Evolutionary conservation across 2,329 filamentous ascomycete genomes (phyloP), one percentile per base, ranked within the genome.

Genomic region (Ascochyta pisi): DNA sequence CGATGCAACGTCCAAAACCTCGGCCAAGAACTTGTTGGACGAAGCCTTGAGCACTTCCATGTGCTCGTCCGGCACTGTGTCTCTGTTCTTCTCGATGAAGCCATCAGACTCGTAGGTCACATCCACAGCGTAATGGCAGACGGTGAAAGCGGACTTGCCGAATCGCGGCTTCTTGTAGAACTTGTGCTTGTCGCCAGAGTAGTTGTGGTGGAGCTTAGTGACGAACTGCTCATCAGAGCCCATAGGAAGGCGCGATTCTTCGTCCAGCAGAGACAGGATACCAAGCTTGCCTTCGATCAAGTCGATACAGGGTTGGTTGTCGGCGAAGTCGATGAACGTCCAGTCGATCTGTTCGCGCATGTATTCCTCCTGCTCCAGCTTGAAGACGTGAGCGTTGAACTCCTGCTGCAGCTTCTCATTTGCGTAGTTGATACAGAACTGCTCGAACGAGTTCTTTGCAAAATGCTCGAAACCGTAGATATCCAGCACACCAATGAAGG

Each of bases 401-500:
- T 98, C 94, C 76, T 99, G 95, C 75, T 99, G 95, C 50, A 99
- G 82, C 79, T 99, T 99, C 79, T 99, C 95, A 77, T 99, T 99
- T 78, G 95, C 95, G 72, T 99, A 99, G 79, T 99, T 99, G 85
- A 99, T 99, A 79, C 95, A 99, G 78, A 99, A 99, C 76, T 99
- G 95, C 76, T 99, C 95, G 70, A 99, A 99, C 0, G 95, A 99
- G 81, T 99, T 99, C 83, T 97, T 98, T 60, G 95, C 94, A 72
- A 99, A 99, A 78, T 98, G 95, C 77, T 99, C 95, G 73, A 99
- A 99, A 62, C 94, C 94, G 77, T 98, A 98, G 66, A 99, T 99
- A 91, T 99, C 95, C 62, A 99, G 85, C 43, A 99, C 95, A 76
- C 95, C 95, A 69, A 99, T 99, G 77, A 99, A 99, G 2, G 91